phyloP scores from a whole-genome alignment of 1,139 yeast genomes.

The Blastobotrys arbuscula region DNA sequence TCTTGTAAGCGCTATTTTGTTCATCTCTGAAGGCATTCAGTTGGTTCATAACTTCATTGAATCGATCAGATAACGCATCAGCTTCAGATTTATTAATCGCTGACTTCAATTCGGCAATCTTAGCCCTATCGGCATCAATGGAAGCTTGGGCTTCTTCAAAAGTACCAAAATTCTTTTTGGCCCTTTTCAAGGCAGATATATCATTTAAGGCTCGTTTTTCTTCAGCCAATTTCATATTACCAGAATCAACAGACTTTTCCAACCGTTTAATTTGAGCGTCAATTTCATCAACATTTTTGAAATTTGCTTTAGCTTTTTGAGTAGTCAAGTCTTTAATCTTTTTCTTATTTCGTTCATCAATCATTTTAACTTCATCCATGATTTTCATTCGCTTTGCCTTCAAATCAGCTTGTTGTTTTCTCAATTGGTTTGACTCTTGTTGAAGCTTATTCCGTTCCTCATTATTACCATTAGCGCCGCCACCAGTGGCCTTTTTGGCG shows the following conservation, averaged over 20 bases:
- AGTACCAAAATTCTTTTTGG: constrained; percentile 71
- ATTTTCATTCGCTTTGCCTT: constrained; percentile 64
- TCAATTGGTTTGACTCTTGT: constrained; percentile 51
- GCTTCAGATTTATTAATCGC: constrained; percentile 58
- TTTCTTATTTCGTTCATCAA: constrained; percentile 70
- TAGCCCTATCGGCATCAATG: constrained; percentile 74
- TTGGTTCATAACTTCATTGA: constrained; percentile 52
- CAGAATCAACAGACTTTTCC: constrained; percentile 73
- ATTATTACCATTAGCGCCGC: constrained; percentile 18
- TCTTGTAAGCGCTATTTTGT: constrained; percentile 61
- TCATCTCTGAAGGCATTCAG: constrained; percentile 54
- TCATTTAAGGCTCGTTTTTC: constrained; percentile 86
- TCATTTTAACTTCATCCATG: constrained; percentile 64
- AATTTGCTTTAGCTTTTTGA: constrained; percentile 61
- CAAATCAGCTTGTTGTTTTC: constrained; percentile 60
- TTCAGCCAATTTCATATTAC: constrained; percentile 80
- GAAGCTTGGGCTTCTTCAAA: constrained; percentile 71
- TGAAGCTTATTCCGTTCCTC: constrained; percentile 63
- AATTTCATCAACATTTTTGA: constrained; percentile 71
- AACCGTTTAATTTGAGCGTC: constrained; percentile 65
- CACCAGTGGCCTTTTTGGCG: constrained; percentile 27
- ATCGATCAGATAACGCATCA: constrained; percentile 50
- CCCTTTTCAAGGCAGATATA: constrained; percentile 75
- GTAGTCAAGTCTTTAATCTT: constrained; percentile 70
- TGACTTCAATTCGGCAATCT: constrained; percentile 70